Evolutionary conservation across 163 green algal genomes (phyloP), one percentile per base, ranked within the genome.

Genomic region (Botryococcus braunii): DNA sequence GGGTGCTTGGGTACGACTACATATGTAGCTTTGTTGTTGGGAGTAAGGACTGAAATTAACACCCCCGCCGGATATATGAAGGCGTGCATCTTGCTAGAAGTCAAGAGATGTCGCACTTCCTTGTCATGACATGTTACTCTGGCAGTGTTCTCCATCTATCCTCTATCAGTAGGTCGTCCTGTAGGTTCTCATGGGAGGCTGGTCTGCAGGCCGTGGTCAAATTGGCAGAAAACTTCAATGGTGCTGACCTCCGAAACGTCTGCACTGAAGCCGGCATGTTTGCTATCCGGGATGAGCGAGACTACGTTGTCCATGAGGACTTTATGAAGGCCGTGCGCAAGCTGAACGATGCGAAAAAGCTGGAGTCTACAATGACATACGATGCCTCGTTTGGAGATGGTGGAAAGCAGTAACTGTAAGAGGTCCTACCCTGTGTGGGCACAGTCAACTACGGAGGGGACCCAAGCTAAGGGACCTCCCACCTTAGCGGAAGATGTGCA

Each of bases 291-390:
- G 94, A 97, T 68, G 93, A 98, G 75, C 83, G 94, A 2, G 94
- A 99, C 81, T 98, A 99, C 76, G 81, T 86, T 7, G 73, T 95
- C 38, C 89, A 72, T 9, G 66, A 61, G 69, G 95, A 99, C 75
- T 98, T 98, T 76, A 98, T 98, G 92, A 98, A 98, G 84, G 93
- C 93, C 38, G 93, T 96, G 25, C 83, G 94, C 38, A 99, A 99
- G 81, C 79, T 98, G 73, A 91, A 89, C 13, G 94, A 99, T 46
- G 87, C 92, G 7, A 99, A 99, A 84, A 99, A 99, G 81, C 85
- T 99, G 23, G 94, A 99, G 79, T 85, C 78, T 7, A 86, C 78
- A n/a, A 73, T 94, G 23, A 86, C 74, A n/a, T 98, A 97, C 62
- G 89, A 91, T 65, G 81, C 77, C 31, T 78, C 76, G 36, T 95